Evolutionary conservation across 108 stramenopile species (phyloP), one percentile per base, ranked within the genome.

Genomic region (Mediolabrus comicus): DNA sequence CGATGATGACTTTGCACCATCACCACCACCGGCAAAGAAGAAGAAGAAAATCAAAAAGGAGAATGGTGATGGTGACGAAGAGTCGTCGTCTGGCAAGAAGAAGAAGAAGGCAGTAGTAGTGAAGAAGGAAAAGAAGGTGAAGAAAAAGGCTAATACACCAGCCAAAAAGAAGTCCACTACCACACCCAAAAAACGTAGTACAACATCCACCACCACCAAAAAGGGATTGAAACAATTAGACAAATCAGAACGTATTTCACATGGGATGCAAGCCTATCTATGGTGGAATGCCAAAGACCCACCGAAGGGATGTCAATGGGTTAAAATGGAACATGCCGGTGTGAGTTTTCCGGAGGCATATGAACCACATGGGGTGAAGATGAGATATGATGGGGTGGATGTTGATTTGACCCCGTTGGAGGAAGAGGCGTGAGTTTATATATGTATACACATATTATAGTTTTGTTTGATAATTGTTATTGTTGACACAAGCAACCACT

Each of bases 261-360:
- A 92, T 65, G 95, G 91, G 43, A 96, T 96, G 92, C 92, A 96
- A 79, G 84, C 92, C 67, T 90, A 92, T 71, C 77, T 93, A 25
- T 94, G 92, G 95, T 94, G 92, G 95, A 75, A 96, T 63, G 88
- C 95, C 38, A 69, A 78, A 22, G 84, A 91, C 16, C 93, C 86
- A 5, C 94, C 96, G 28, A 79, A 70, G 28, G 98, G 98, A 36
- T 84, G 78, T 71, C 92, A 98, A 65, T 99, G 99, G 99, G 65
- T 56, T 12, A 92, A 82, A 26, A 92, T 99, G 87, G 97, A 99
- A 79, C 97, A 98, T 80, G 80, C 89, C 8, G 98, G 98, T n/a
- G 92, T 99, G 10, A 77, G 80, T 43, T 99, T 99, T 83, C 91
- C 98, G 8, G 96, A 96, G 58, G 69, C 80, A 19, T 99, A 99